phyloP scores from a whole-genome alignment of 1,284 basidiomycete genomes.

The Tremellales sp. region DNA sequence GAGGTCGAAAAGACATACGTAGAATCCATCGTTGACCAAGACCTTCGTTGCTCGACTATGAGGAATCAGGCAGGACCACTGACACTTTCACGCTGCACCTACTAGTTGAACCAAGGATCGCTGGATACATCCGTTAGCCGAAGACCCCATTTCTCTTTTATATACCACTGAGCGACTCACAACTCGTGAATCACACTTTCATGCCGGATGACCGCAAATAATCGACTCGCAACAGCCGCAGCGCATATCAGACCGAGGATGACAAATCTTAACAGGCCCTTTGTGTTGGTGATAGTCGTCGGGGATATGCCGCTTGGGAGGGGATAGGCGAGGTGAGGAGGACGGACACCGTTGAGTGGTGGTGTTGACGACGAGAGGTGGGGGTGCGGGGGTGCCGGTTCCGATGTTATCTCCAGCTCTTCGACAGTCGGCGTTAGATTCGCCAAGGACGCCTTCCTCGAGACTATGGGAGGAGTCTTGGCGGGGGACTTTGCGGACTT shows the following conservation, averaged over 20 bases:
- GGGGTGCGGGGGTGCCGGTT: too few relatives aligned
- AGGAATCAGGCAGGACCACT: neutral
- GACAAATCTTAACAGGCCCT: slow-evolving; percentile 78
- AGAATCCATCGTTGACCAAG: slow-evolving; percentile 86
- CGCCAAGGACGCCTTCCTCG: neutral
- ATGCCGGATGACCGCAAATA: slow-evolving; percentile 97
- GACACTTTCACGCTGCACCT: slow-evolving; percentile 44
- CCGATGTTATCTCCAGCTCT: too few relatives aligned
- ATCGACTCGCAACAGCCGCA: slow-evolving; percentile 88
- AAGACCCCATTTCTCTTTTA: neutral
- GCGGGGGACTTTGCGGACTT: slow-evolving; percentile 8
- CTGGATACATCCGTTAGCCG: slow-evolving; percentile 51
- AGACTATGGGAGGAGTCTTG: slow-evolving; percentile 2
- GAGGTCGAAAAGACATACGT: slow-evolving; percentile 57
- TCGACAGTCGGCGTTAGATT: neutral
- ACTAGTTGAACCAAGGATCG: slow-evolving; percentile 98
- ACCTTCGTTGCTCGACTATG: slow-evolving; percentile 82
- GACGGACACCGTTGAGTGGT: neutral
- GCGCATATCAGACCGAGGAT: slow-evolving; percentile 82
- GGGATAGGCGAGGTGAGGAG: slow-evolving; percentile 37
- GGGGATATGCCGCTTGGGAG: slow-evolving; percentile 47
- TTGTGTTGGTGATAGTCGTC: slow-evolving; percentile 70
- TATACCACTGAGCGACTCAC: slow-evolving; percentile 60
- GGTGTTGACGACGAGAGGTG: slow-evolving; percentile 2
- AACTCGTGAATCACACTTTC: slow-evolving; percentile 99